A percentile compares a stretch with the other conserved stretches of the same genome.
Conservation (phyloP, 306 rosid genomes). For the Cicer bijugum region DNA sequence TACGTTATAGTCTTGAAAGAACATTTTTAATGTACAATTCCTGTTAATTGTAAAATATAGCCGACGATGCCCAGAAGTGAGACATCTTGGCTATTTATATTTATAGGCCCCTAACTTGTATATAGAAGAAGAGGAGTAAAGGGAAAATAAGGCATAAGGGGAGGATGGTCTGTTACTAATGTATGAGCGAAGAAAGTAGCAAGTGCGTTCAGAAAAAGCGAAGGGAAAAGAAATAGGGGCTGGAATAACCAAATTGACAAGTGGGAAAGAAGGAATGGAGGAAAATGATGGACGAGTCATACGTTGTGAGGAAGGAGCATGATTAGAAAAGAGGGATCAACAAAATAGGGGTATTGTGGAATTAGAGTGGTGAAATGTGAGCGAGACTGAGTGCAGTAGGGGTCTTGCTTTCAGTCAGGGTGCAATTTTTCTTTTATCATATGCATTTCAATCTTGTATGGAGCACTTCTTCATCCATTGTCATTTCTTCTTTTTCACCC, state of each 20-base stretch:
- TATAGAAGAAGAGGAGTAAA: background rate
- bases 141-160: background rate
- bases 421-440: background rate
- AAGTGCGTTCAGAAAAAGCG: background rate
- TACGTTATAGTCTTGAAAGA: conserved; percentile 7
- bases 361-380: background rate
- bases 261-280: background rate
- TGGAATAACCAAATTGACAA: background rate
- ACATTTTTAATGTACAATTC: conserved; percentile 10
- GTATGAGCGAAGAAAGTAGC: background rate
- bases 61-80: conserved; percentile 28
- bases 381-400: background rate
- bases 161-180: background rate
- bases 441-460: background rate
- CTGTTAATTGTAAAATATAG: conserved; percentile 11
- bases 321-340: background rate
- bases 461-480: background rate
- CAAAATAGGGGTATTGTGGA: background rate
- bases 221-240: background rate
- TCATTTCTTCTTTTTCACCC: background rate
- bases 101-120: background rate
- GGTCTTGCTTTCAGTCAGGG: background rate
- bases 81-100: conserved; percentile 15
- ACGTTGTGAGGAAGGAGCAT: background rate
- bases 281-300: background rate